Base-by-base conservation (phyloP, 345 rosid genomes). In the Anacardium occidentale region DNA sequence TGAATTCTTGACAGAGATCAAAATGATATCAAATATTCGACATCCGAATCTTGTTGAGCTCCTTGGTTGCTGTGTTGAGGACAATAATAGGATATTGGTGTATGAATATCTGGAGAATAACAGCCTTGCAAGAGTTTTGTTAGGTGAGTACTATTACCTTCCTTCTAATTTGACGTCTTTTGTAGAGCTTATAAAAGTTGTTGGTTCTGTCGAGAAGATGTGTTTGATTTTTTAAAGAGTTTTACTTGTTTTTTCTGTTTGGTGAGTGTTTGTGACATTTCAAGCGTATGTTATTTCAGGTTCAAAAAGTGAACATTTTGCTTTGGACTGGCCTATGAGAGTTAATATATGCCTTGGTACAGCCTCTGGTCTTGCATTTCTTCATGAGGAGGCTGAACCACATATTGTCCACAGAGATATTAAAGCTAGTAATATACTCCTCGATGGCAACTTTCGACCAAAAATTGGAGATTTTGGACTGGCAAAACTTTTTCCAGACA, bases 391-490 rank as follows among this genome's bases (percentile, higher is more conserved):
- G 73, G 84, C 84, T 22, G 82, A 81, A 50, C 96, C 92, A 0
- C 78, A 67, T 29, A 85, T 90, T 10, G 96, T 90, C 72, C 96
- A 90, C 77, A 80, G 96, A 73, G 96, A 90, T 77, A 90, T 90
- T 45, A 90, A 90, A 74, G 96, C 96, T 69, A 88, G 96, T 78
- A 90, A 90, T 72, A 67, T 90, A 74, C 92, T 90, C 79, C 90
- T 90, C 29, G 96, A 84, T 60, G 75, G 75, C 18, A 77, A 83
- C 66, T 79, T 88, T 62, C 77, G 58, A 70, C 96, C 96, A 11
- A 86, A 86, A 78, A 90, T 90, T 18, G 91, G 92, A 34, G 96
- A 88, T 81, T 90, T 90, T 62, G 96, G 96, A 69, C 80, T 90
- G 66, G 96, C 92, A 26, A 90, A 88, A 73, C 88, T 86, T 72